phyloP scores from a whole-genome alignment of 208 protist species.

The Leptomonas pyrrhocoris region DNA sequence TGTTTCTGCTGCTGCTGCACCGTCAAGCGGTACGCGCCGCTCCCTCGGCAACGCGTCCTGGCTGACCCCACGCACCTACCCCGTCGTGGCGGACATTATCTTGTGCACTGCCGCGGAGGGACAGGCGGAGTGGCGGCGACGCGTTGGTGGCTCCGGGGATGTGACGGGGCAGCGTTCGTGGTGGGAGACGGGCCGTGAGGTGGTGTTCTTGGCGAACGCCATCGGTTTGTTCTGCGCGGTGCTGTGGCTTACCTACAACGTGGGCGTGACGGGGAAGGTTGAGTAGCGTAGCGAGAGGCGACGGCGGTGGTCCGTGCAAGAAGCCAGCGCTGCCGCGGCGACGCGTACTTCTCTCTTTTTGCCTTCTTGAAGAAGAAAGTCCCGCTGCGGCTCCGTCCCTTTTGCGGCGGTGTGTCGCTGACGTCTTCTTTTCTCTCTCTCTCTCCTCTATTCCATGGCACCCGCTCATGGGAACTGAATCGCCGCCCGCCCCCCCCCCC shows the following conservation, averaged over 20 bases:
- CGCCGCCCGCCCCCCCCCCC: too few relatives aligned
- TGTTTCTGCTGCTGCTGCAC: background rate
- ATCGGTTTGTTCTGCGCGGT: conserved; percentile 31
- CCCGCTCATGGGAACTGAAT: too few relatives aligned
- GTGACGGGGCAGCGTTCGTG: conserved; percentile 17
- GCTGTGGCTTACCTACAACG: conserved; percentile 43
- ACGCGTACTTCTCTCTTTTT: too few relatives aligned
- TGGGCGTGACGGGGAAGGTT: conserved; percentile 22
- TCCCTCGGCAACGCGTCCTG: conserved; percentile 4
- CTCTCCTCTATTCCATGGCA: too few relatives aligned
- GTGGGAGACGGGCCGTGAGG: conserved; percentile 30
- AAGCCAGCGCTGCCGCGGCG: too few relatives aligned
- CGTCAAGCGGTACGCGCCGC: background rate
- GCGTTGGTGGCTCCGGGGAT: conserved; percentile 4
- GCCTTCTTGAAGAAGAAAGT: too few relatives aligned
- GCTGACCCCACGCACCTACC: conserved; percentile 34
- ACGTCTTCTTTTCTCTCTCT: too few relatives aligned
- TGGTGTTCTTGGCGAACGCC: conserved; percentile 39
- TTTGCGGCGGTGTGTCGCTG: too few relatives aligned
- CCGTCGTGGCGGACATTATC: conserved; percentile 41
- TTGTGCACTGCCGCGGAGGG: conserved; percentile 15
- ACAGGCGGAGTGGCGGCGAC: conserved; percentile 35
- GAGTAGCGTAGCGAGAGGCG: conserved; percentile 15
- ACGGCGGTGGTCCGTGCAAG: too few relatives aligned
- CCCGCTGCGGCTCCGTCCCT: too few relatives aligned